Percentiles rank a stretch among this genome's conserved stretches.
Conservation (phyloP, 2,329 filamentous ascomycete species). For the Fusarium sterilihyphosum region DNA sequence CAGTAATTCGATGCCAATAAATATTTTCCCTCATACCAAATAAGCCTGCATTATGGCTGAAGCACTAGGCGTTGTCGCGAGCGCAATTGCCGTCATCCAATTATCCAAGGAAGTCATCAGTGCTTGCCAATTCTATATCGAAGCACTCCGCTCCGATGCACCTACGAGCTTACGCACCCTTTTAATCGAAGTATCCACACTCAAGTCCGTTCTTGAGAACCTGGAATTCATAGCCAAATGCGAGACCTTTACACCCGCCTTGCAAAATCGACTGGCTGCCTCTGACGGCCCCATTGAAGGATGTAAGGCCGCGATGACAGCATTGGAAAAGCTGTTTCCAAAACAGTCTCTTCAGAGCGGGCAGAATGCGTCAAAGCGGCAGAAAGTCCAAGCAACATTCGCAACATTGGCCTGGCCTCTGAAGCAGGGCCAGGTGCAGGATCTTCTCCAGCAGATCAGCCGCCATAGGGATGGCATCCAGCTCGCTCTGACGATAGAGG, state of each 20-base stretch:
- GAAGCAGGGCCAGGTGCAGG: not conserved
- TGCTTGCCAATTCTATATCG: not conserved
- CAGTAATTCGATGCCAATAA: not conserved
- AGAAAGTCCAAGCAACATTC: not conserved
- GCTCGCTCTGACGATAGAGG: not conserved
- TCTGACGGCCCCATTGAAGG: not conserved
- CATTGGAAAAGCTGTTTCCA: not conserved
- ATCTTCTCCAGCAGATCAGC: not conserved
- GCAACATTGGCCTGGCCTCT: not conserved
- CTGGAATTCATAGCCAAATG: not conserved
- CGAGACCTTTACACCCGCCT: not conserved
- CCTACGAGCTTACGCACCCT: not conserved
- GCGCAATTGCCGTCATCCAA: not conserved
- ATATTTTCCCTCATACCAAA: not conserved
- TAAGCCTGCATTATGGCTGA: not conserved
- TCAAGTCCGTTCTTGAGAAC: not conserved
- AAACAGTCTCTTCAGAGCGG: not conserved
- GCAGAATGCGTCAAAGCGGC: not conserved
- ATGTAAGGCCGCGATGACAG: not conserved
- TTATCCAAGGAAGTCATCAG: not conserved
- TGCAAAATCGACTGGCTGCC: not conserved
- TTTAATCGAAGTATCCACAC: not conserved
- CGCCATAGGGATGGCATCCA: rapidly evolving
- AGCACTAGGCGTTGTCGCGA: not conserved
- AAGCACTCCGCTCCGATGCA: not conserved